Percentiles rank a stretch among this genome's conserved stretches.
Evolutionary conservation across 208 protist species (phyloP).

Genomic region (Novymonas esmeraldas): DNA sequence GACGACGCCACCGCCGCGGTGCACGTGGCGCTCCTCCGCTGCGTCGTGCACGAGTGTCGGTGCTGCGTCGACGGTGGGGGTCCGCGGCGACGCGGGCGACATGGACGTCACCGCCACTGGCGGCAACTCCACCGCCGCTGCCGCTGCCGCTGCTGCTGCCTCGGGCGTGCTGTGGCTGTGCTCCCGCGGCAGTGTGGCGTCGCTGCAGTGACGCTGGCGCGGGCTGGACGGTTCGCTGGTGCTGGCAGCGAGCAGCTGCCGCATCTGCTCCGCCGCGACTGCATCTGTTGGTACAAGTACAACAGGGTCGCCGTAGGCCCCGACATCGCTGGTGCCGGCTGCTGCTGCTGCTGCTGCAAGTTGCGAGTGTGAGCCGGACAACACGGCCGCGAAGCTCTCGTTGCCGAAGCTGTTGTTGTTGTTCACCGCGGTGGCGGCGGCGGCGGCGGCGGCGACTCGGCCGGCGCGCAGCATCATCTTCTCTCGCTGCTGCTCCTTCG

Average conservation of each 20-base stretch:
- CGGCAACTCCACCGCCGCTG: slow-evolving; percentile 3
- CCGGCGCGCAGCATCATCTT: slow-evolving; percentile 35
- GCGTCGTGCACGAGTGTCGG: too few relatives aligned
- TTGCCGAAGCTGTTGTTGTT: slow-evolving; percentile 15
- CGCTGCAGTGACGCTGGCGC: not conserved
- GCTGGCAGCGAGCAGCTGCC: slow-evolving; percentile 15
- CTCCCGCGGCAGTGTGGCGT: not conserved
- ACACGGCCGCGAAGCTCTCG: slow-evolving; percentile 9
- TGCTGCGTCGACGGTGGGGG: too few relatives aligned
- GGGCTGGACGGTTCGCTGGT: slow-evolving; percentile 1
- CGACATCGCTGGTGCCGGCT: too few relatives aligned
- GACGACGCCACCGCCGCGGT: not conserved
- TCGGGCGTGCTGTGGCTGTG: not conserved
- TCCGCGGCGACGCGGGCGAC: not conserved
- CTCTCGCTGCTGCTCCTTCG: slow-evolving; percentile 44
- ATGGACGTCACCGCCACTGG: not conserved
- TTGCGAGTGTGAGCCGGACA: slow-evolving; percentile 3
- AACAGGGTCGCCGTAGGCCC: slow-evolving; percentile 1
- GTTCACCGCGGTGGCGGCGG: not conserved
- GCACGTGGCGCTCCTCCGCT: not conserved
- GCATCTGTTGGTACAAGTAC: slow-evolving; percentile 22
- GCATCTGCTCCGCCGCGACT: slow-evolving; percentile 23
- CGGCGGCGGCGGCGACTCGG: not conserved
- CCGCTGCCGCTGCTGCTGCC: not conserved
- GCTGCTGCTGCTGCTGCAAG: slow-evolving; percentile 9